Conservation (phyloP, 2,329 filamentous ascomycete genomes). For the Penicillium rolfsii region DNA sequence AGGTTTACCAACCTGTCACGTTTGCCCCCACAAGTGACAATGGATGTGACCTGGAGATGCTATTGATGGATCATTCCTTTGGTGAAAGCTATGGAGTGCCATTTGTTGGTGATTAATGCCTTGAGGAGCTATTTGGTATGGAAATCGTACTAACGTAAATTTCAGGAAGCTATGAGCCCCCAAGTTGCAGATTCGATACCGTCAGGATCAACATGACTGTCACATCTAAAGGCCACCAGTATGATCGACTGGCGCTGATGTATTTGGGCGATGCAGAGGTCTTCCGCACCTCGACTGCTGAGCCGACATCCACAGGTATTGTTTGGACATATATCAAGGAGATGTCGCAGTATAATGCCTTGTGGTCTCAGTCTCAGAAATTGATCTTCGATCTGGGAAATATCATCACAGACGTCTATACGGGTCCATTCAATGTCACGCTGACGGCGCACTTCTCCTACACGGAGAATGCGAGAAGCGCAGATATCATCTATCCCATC, state of each 20-base stretch:
- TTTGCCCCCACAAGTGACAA: slow-evolving; percentile 46
- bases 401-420: slow-evolving; percentile 70
- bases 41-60: slow-evolving; percentile 42
- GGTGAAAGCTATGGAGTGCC: slow-evolving; percentile 73
- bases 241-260: slow-evolving; percentile 74
- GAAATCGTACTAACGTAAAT: slow-evolving; percentile 1
- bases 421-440: slow-evolving; percentile 72
- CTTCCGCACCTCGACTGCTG: slow-evolving; percentile 81
- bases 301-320: slow-evolving; percentile 72
- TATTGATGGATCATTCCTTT: slow-evolving; percentile 74
- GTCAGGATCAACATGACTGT: slow-evolving; percentile 78
- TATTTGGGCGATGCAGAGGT: slow-evolving; percentile 77
- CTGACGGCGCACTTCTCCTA: slow-evolving; percentile 73
- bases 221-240: slow-evolving; percentile 71
- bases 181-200: slow-evolving; percentile 70
- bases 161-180: slow-evolving; percentile 66
- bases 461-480: slow-evolving; percentile 46
- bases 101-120: slow-evolving; percentile 64
- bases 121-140: neutral
- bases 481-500: slow-evolving; percentile 70
- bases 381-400: slow-evolving; percentile 82
- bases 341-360: slow-evolving; percentile 69
- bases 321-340: slow-evolving; percentile 78
- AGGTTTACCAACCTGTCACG: slow-evolving; percentile 68
- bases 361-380: slow-evolving; percentile 72